These are phyloP conservation scores for Aspergillus texensis DNA, from an alignment of 2,329 filamentous ascomycete species.

Conservation along the genomic window DNA sequence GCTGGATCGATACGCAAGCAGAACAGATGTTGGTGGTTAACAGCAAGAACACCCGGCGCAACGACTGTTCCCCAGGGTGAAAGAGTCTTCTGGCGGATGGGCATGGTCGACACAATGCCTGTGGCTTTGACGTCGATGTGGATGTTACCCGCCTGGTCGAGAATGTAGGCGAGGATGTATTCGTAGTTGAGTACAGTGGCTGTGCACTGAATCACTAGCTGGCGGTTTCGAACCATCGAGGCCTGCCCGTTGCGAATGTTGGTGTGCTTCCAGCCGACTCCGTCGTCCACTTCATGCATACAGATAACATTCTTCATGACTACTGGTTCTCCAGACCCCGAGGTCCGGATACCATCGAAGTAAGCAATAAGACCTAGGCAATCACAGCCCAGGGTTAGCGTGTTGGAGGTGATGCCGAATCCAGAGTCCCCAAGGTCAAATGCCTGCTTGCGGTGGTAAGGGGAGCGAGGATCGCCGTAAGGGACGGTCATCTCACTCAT, in stretches of 20 bases:
- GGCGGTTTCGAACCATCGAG: slow-evolving; percentile 62
- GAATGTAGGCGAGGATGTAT: slow-evolving; percentile 67
- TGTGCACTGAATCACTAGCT: slow-evolving; percentile 69
- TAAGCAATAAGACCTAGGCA: slow-evolving; percentile 68
- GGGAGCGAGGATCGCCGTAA: slow-evolving; percentile 57
- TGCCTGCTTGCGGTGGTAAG: slow-evolving; percentile 68
- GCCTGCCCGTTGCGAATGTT: slow-evolving; percentile 67
- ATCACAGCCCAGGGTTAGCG: slow-evolving; percentile 67
- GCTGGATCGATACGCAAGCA: slow-evolving; percentile 66
- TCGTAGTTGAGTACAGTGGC: slow-evolving; percentile 73
- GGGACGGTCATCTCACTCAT: slow-evolving; percentile 64
- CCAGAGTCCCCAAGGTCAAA: slow-evolving; percentile 71
- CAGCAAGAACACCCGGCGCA: slow-evolving; percentile 64
- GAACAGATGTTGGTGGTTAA: slow-evolving; percentile 73
- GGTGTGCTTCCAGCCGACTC: slow-evolving; percentile 71
- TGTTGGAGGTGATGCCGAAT: slow-evolving; percentile 65
- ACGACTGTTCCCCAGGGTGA: slow-evolving; percentile 64
- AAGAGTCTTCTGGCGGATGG: slow-evolving; percentile 58
- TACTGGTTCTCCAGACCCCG: slow-evolving; percentile 48
- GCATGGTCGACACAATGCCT: not conserved
- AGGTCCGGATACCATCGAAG: slow-evolving; percentile 54
- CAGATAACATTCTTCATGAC: slow-evolving; percentile 58
- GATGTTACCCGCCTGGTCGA: slow-evolving; percentile 59
- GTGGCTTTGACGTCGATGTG: not conserved
- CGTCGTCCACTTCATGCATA: slow-evolving; percentile 70